Conservation (phyloP, 176 grass and related monocot species). For the Eragrostis nindensis region DNA sequence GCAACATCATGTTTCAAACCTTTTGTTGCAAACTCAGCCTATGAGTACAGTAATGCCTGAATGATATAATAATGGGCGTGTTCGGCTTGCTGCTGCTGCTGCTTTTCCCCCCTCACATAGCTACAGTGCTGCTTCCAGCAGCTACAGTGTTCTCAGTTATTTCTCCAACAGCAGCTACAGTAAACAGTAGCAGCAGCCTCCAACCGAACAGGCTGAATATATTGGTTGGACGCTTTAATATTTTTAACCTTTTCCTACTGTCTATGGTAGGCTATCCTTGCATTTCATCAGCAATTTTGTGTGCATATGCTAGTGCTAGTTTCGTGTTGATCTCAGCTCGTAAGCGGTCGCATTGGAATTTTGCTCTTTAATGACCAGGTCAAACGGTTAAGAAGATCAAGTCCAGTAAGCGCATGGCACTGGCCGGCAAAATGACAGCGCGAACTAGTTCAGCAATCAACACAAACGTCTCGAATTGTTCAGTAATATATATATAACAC, state of each 20-base stretch:
- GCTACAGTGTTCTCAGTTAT: too few species aligned
- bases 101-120: too few species aligned
- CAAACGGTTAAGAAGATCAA: neutral
- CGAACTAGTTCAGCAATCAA: conserved; percentile 4
- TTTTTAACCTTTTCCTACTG: neutral
- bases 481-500: neutral
- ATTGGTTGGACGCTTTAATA: neutral
- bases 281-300: neutral
- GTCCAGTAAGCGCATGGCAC: neutral
- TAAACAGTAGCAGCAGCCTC: too few species aligned
- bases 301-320: neutral
- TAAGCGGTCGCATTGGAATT: neutral
- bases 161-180: too few species aligned
- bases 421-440: neutral
- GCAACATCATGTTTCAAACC: too few species aligned
- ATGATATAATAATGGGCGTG: too few species aligned
- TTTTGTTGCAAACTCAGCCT: too few species aligned
- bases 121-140: too few species aligned
- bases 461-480: neutral
- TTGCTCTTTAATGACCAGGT: neutral
- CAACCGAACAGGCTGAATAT: too few species aligned
- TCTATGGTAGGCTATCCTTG: neutral
- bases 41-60: too few species aligned
- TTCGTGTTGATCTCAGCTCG: neutral
- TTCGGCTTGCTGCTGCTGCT: too few species aligned